Base-by-base conservation (phyloP, 495 filamentous ascomycete species). In the Oidiodendron maius region DNA sequence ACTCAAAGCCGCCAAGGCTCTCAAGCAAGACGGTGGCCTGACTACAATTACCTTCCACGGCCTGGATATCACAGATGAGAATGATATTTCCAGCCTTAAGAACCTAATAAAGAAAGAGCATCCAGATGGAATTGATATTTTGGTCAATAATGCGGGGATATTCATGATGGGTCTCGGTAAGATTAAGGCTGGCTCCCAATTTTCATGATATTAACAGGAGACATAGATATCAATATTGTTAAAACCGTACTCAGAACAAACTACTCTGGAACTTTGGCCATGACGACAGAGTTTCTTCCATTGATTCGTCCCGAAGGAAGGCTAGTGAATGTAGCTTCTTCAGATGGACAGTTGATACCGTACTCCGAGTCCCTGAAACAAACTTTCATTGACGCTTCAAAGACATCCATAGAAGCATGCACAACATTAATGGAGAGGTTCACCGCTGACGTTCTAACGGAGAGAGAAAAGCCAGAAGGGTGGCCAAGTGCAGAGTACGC, bases 131-230 rank as follows among this genome's bases (percentile, higher is more conserved):
- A 59, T 77, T 23, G 72, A 77, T 52, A 50, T 75, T 16, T 60
- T 74, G 6, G 62, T 76, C 45, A 76, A 76, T 57, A 76, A 76
- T 53, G 73, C 71, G 1, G 52, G 55, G 32, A 56, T 60, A 30
- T 64, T 64, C n/a, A 55, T 66, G 56, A 36, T 58, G 20, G 64
- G 64, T 17, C 66, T 68, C 21, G 45, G 61, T 62, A 44, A 12
- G 56, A 30, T 21, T n/a, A n/a, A n/a, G 35, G 4, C 9, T 26
- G n/a, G 4, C 16, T 44, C 20, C 1, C 15, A 6, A 13, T 23
- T 15, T n/a, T 51, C 1, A 3, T 41, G 21, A 37, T 8, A 36
- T 37, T 15, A 37, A 6, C 13, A n/a, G 5, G 35, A 5, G 12
- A 22, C 10, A 16, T 28, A 67, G 69, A 75, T 50, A n/a, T 53